Base-by-base conservation (phyloP, 352 stramenopile species). In the Phytopythium cucurbitacearum region DNA sequence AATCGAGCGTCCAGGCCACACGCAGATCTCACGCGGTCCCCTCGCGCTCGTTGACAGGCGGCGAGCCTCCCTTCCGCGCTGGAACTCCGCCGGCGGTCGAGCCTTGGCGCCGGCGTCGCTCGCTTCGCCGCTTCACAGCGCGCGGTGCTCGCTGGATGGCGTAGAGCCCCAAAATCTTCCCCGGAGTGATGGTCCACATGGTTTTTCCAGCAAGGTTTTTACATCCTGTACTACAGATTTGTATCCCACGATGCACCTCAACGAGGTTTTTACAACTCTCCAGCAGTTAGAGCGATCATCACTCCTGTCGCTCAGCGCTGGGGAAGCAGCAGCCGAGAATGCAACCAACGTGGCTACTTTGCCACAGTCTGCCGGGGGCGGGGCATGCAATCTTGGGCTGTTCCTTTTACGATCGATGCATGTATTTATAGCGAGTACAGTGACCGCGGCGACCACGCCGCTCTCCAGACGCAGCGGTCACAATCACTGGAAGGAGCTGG, bases 131-230 rank as follows among this genome's bases (percentile, higher is more conserved):
- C 38, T 32, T 53, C 35, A 21, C 33, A 41, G 16, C 33, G 36
- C 38, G 48, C 42, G 16, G 45, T 58, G 51, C 49, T 62, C 47
- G 47, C 59, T 71, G 21, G 57, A 56, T 69, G 64, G 42, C 52
- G 64, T 70, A 60, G 60, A 62, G 57, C 64, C 62, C 67, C 58
- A 49, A 67, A 73, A 69, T 71, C 61, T 63, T 67, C 48, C 4
- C 6, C 56, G 60, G 67, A 75, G 63, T 70, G 64, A 69, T 73
- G 54, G 52, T 76, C 55, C 61, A 53, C 21, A 60, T 64, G 46
- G 33, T 51, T 61, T 74, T 65, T 48, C n/a, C 0, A 32, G 28
- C 36, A 9, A 56, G 64, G 64, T 50, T 34, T 51, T 59, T 0
- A 34, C 10, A 11, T 15, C 7, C 53, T 51, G 37, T 57, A 53